Conservation (phyloP, 108 stramenopile species). For the Nitzschia inconspicua region DNA sequence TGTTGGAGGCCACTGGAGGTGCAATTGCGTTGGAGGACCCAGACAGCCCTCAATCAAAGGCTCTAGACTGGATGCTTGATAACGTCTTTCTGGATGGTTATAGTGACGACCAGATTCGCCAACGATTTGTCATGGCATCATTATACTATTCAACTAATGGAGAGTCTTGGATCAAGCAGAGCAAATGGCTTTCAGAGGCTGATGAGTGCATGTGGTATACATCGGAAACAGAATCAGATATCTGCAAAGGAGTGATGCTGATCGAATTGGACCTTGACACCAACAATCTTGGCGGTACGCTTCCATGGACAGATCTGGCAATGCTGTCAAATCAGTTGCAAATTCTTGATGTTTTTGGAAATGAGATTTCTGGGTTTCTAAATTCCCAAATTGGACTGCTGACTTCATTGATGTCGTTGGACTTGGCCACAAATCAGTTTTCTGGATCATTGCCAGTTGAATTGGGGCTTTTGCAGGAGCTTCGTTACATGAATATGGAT, state of each 20-base stretch:
- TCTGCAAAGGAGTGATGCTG: slow-evolving; percentile 14
- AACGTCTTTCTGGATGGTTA: slow-evolving; percentile 9
- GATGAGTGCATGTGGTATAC: slow-evolving; percentile 23
- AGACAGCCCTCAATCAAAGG: slow-evolving; percentile 25
- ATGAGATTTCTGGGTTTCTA: slow-evolving; percentile 44
- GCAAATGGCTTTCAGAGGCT: slow-evolving; percentile 3
- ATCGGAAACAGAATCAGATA: not conserved
- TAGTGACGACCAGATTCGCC: slow-evolving; percentile 1
- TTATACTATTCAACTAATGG: slow-evolving; percentile 14
- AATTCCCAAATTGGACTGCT: slow-evolving; percentile 35
- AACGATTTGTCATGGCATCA: slow-evolving; percentile 25
- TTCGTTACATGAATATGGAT: slow-evolving; percentile 29
- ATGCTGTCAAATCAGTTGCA: slow-evolving; percentile 27
- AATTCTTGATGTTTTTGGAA: slow-evolving; percentile 45
- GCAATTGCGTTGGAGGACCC: not conserved
- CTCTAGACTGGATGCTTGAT: slow-evolving; percentile 11
- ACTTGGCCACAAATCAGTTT: slow-evolving; percentile 28
- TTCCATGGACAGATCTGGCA: slow-evolving; percentile 37
- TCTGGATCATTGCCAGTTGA: slow-evolving; percentile 46
- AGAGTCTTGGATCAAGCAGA: not conserved
- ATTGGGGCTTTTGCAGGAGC: slow-evolving; percentile 41
- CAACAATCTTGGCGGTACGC: slow-evolving; percentile 34
- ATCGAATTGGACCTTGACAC: slow-evolving; percentile 31
- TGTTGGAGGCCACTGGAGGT: not conserved
- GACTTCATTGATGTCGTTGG: slow-evolving; percentile 13